phyloP scores from a whole-genome alignment of 2,329 filamentous ascomycete genomes.

The Graphiopsis chlorocephala region DNA sequence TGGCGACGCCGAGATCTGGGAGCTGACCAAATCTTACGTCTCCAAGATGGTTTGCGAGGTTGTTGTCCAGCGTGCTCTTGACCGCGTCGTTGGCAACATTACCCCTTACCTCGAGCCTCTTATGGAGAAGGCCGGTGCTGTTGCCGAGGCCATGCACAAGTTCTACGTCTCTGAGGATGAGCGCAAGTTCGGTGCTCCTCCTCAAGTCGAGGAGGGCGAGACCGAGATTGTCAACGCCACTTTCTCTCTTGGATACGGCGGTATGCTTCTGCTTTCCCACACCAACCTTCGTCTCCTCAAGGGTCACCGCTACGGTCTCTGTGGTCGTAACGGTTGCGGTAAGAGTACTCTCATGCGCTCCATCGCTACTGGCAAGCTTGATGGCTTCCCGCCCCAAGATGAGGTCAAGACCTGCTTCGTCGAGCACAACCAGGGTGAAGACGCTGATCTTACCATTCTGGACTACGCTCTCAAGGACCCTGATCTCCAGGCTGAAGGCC shows the following conservation, averaged over 20 bases:
- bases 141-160: constrained; percentile 71
- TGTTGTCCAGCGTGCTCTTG: constrained; percentile 75
- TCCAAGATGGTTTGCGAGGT: constrained; percentile 83
- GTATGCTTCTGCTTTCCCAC: constrained; percentile 94
- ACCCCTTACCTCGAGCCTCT: constrained; percentile 73
- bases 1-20: constrained; percentile 62
- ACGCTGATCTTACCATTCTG: constrained; percentile 92
- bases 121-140: constrained; percentile 61
- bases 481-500: constrained; percentile 73
- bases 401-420: constrained; percentile 95
- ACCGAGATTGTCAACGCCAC: constrained; percentile 95
- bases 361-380: constrained; percentile 91
- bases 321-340: constrained; percentile 92
- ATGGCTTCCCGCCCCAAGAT: constrained; percentile 92
- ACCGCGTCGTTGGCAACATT: constrained; percentile 67
- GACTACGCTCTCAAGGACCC: constrained; percentile 91
- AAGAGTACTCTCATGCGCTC: constrained; percentile 99
- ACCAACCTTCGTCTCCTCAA: constrained; percentile 93
- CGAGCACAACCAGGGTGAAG: constrained; percentile 98
- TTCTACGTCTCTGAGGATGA: constrained; percentile 81
- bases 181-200: constrained; percentile 78
- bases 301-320: constrained; percentile 95
- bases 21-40: constrained; percentile 69
- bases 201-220: constrained; percentile 88
- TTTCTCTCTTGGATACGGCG: constrained; percentile 95